phyloP scores from a whole-genome alignment of 2,329 filamentous ascomycete genomes.

The Fusarium sp. region DNA sequence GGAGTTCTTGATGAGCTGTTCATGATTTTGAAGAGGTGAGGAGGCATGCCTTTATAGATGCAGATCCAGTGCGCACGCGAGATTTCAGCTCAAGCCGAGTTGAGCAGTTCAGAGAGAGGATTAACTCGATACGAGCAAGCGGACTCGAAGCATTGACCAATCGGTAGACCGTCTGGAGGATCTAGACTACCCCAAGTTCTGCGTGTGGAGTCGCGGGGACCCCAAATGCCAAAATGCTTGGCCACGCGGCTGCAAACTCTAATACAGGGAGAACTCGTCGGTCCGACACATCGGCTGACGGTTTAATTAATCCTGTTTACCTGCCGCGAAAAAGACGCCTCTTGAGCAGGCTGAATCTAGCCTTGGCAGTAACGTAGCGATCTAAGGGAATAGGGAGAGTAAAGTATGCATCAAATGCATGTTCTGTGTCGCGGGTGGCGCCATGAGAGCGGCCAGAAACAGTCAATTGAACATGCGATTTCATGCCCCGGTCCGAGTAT shows the following conservation, averaged over 20 bases:
- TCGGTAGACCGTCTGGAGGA: background rate
- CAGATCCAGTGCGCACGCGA: background rate
- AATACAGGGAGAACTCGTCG: background rate
- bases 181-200: background rate
- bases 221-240: background rate
- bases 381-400: no score
- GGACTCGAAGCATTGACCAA: background rate
- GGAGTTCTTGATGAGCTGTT: background rate
- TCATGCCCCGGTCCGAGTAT: background rate
- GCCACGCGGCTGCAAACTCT: background rate
- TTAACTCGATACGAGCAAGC: background rate
- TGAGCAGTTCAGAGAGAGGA: background rate
- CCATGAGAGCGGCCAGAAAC: background rate
- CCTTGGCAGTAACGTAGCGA: no score
- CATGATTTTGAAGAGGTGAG: background rate
- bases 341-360: background rate
- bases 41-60: background rate
- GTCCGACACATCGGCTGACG: background rate
- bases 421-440: background rate
- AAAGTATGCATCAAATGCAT: background rate
- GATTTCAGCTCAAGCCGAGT: background rate
- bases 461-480: background rate
- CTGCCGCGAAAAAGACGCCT: background rate
- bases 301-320: background rate
- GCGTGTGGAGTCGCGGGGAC: background rate